phyloP scores from a whole-genome alignment of 1,139 yeast species.

The Taphrina confusa region DNA sequence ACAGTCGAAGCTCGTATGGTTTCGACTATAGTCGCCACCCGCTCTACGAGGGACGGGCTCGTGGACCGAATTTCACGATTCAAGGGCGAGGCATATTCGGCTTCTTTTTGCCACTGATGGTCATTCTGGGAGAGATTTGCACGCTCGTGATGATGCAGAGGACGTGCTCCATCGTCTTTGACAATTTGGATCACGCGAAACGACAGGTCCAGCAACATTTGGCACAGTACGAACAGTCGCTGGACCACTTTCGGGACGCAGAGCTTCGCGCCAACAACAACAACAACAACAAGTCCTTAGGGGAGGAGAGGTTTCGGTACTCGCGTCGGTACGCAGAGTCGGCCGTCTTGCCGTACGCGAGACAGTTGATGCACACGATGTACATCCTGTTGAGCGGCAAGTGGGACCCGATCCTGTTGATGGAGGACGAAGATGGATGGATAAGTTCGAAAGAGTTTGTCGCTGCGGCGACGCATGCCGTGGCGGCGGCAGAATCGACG shows the following conservation, averaged over 20 bases:
- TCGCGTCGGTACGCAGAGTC: slow-evolving; percentile 21
- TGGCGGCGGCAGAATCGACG: slow-evolving; percentile 44
- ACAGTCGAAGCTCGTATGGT: slow-evolving; percentile 14
- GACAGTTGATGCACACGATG: slow-evolving; percentile 40
- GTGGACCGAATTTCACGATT: slow-evolving; percentile 32
- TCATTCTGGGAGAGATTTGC: slow-evolving; percentile 41
- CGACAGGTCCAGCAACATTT: slow-evolving; percentile 36
- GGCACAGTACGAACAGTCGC: slow-evolving; percentile 35
- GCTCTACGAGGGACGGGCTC: slow-evolving; percentile 21
- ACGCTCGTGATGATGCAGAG: slow-evolving; percentile 40
- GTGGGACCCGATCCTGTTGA: slow-evolving; percentile 42
- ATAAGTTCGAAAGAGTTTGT: slow-evolving; percentile 42
- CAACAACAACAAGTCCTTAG: too few relatives aligned
- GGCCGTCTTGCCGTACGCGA: slow-evolving; percentile 41
- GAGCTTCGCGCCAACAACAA: background rate
- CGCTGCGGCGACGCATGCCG: slow-evolving; percentile 43
- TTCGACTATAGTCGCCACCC: background rate
- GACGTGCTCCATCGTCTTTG: slow-evolving; percentile 31
- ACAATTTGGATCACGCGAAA: slow-evolving; percentile 12
- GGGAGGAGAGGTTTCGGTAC: too few relatives aligned
- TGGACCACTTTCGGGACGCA: slow-evolving; percentile 29
- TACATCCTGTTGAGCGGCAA: slow-evolving; percentile 39
- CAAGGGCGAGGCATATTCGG: slow-evolving; percentile 42
- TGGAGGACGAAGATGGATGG: slow-evolving; percentile 42
- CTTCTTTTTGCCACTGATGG: slow-evolving; percentile 42